Evolutionary conservation across 768 basidiomycete species (phyloP).

Genomic region (Tylopilus subfusipes): DNA sequence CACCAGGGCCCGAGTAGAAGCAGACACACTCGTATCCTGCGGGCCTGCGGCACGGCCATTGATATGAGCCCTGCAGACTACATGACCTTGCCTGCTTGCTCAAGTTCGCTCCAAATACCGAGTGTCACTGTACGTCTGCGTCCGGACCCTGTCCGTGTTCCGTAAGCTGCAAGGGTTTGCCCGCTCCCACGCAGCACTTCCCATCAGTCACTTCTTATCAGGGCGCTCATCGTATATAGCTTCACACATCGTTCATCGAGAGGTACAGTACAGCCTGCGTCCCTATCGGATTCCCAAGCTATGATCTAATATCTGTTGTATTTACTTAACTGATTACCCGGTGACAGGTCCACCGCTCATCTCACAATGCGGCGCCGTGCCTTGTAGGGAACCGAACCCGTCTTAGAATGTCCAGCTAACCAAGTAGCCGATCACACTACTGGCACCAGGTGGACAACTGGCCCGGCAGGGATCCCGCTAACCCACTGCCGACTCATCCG

Average conservation of each 20-base stretch:
- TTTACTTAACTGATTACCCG: constrained; percentile 12
- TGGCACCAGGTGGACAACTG: constrained; percentile 1
- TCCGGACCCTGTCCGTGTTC: constrained; percentile 5
- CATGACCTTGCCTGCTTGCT: background rate
- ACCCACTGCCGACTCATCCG: background rate
- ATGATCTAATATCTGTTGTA: constrained; percentile 18
- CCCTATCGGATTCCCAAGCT: constrained; percentile 31
- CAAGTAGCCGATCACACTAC: constrained; percentile 24
- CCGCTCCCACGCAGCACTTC: constrained; percentile 33
- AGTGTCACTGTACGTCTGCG: background rate
- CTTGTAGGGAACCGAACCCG: constrained; percentile 18
- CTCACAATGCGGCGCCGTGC: constrained; percentile 9
- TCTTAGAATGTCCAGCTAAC: constrained; percentile 8
- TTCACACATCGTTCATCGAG: constrained; percentile 31
- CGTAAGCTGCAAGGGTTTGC: constrained; percentile 12
- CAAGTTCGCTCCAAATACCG: background rate
- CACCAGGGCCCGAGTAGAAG: constrained; percentile 6
- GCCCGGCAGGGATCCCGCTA: background rate
- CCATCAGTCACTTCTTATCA: constrained; percentile 55
- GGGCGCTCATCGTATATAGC: constrained; percentile 36
- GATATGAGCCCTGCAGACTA: background rate
- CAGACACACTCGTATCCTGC: background rate
- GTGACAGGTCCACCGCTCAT: constrained; percentile 25
- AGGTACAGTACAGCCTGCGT: constrained; percentile 23
- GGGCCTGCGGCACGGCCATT: background rate